phyloP scores from a whole-genome alignment of 495 filamentous ascomycete species.

The Lasiosphaeria ovina region DNA sequence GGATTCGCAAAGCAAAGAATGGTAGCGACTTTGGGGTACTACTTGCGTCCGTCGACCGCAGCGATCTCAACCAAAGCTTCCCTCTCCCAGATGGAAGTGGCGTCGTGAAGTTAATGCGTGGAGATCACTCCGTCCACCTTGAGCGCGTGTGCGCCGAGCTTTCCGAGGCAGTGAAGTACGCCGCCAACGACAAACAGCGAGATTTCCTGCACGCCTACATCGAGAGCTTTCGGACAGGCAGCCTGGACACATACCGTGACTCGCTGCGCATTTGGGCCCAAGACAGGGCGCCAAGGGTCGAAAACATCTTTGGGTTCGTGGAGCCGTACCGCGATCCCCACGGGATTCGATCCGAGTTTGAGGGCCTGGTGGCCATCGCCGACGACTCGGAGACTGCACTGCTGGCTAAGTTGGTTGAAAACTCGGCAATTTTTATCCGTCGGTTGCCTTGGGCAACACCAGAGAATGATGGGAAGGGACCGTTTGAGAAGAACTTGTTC shows the following conservation, averaged over 20 bases:
- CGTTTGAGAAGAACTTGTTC: constrained; percentile 43
- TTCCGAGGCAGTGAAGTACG: constrained; percentile 56
- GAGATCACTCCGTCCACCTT: constrained; percentile 56
- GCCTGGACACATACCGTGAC: constrained; percentile 35
- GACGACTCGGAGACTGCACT: constrained; percentile 38
- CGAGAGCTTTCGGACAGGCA: constrained; percentile 39
- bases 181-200: constrained; percentile 33
- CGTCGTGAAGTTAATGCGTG: constrained; percentile 62
- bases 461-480: constrained; percentile 41
- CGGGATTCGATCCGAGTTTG: constrained; percentile 46
- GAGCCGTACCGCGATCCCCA: constrained; percentile 50
- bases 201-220: constrained; percentile 29
- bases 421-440: constrained; percentile 34
- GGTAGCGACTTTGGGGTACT: constrained; percentile 11
- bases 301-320: constrained; percentile 48
- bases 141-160: constrained; percentile 43
- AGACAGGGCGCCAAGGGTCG: constrained; percentile 41
- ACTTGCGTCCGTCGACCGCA: constrained; percentile 4
- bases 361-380: constrained; percentile 45
- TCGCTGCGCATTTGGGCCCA: constrained; percentile 42
- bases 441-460: constrained; percentile 38
- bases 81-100: constrained; percentile 27
- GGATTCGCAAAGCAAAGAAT: constrained; percentile 17
- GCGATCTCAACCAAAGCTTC: constrained; percentile 2
- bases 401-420: constrained; percentile 33